Percentiles rank a stretch among this genome's conserved stretches.
Conservation (phyloP, 2,329 filamentous ascomycete species). For the Colletotrichum chrysophilum region DNA sequence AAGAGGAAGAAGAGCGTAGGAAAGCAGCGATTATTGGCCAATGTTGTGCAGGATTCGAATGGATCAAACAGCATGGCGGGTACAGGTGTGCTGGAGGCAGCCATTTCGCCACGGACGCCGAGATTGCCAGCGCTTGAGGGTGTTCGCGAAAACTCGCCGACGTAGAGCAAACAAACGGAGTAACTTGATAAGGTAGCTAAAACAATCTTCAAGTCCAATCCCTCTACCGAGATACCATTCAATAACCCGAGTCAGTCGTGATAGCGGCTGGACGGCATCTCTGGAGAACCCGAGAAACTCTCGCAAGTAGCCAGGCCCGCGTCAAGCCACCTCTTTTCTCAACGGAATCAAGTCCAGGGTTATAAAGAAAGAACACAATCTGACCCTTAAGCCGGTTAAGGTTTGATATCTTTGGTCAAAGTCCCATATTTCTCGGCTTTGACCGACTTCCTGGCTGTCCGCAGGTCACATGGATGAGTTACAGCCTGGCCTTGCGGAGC, state of each 20-base stretch:
- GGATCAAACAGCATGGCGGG: constrained; percentile 64
- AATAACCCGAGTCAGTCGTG: not conserved
- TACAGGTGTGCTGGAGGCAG: constrained; percentile 67
- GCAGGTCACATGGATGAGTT: not conserved
- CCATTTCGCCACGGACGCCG: constrained; percentile 56
- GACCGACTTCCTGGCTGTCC: not conserved
- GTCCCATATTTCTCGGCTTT: not conserved
- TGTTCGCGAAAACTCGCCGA: not conserved
- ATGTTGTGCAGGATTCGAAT: constrained; percentile 62
- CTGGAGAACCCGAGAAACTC: not conserved
- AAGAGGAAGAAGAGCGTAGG: constrained; percentile 41
- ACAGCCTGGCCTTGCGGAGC: not conserved
- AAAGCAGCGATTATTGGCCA: constrained; percentile 58
- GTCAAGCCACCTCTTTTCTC: not conserved
- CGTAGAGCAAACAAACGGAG: not conserved
- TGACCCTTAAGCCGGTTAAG: not conserved
- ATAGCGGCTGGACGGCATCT: not conserved
- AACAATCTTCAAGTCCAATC: not conserved
- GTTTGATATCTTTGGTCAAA: not conserved
- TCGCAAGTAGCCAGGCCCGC: not conserved
- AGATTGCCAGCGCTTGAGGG: constrained; percentile 23
- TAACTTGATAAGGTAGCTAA: not conserved
- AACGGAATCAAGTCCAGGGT: not conserved
- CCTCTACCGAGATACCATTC: not conserved
- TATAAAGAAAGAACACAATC: not conserved